A percentile compares a stretch with the other conserved stretches of the same genome.
Conservation (phyloP, 345 rosid species). For the Sisymbrium irio region DNA sequence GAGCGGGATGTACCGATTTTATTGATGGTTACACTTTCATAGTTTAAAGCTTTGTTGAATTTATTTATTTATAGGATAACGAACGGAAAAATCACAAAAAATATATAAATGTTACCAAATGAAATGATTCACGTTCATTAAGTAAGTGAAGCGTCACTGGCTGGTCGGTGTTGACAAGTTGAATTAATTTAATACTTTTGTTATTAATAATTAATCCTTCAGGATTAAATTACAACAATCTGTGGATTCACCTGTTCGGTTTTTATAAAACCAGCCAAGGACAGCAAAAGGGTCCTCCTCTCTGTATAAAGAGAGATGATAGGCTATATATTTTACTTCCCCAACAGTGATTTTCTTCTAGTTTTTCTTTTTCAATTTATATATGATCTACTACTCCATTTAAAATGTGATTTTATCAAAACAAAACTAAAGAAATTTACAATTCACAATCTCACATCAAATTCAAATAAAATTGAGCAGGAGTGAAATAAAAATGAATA, state of each 20-base stretch:
- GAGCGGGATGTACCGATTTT: neutral
- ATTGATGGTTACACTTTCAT: neutral
- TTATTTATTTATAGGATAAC: too few species aligned
- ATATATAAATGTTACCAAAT: neutral
- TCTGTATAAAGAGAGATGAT: neutral
- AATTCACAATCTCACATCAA: neutral
- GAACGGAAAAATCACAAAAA: neutral
- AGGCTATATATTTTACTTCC: neutral
- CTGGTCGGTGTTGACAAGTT: slow-evolving; percentile 18
- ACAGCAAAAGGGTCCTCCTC: neutral
- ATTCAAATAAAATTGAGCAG: neutral
- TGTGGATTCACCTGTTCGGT: slow-evolving; percentile 13
- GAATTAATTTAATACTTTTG: neutral
- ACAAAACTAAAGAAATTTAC: neutral
- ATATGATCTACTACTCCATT: neutral
- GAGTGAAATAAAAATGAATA: neutral
- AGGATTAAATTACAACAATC: neutral
- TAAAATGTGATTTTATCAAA: neutral
- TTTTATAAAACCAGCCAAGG: slow-evolving; percentile 5
- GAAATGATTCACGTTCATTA: slow-evolving; percentile 1
- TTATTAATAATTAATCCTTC: neutral
- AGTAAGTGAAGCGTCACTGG: neutral
- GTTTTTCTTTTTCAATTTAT: neutral
- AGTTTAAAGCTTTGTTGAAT: too few species aligned
- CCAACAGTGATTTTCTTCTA: neutral